phyloP scores from a whole-genome alignment of 441 rosid genomes.

The Erodium moschatum region DNA sequence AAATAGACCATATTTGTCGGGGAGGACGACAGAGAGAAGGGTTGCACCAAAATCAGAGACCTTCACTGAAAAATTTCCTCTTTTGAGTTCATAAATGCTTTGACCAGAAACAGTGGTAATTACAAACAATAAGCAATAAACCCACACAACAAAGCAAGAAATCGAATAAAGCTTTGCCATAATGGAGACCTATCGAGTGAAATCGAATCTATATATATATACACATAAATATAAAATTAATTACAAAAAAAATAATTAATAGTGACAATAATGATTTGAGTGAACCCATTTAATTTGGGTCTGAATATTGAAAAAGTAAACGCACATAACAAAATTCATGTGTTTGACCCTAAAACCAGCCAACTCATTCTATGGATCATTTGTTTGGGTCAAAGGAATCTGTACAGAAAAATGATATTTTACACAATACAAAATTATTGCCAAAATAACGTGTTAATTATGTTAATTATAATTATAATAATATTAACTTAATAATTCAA shows the following conservation, averaged over 20 bases:
- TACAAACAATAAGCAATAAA: background rate
- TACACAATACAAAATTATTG: too few relatives aligned
- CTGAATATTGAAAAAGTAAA: background rate
- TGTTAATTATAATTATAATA: too few relatives aligned
- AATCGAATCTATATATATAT: background rate
- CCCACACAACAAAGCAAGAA: background rate
- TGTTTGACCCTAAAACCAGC: background rate
- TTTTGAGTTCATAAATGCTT: constrained; percentile 35
- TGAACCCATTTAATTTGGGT: background rate
- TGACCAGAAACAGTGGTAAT: background rate
- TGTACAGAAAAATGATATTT: too few relatives aligned
- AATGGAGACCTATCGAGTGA: background rate
- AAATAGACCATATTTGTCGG: constrained; percentile 51
- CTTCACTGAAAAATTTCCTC: constrained; percentile 39
- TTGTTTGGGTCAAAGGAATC: background rate
- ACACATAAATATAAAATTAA: background rate
- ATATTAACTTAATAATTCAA: too few relatives aligned
- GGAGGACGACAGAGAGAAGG: constrained; percentile 48
- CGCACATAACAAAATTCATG: background rate
- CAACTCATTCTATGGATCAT: background rate
- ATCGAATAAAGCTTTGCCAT: background rate
- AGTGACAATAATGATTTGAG: background rate
- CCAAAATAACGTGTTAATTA: too few relatives aligned
- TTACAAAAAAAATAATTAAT: background rate
- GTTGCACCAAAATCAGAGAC: constrained; percentile 74